Conservation (phyloP, 1,139 yeast genomes). For the Candida smagusa region DNA sequence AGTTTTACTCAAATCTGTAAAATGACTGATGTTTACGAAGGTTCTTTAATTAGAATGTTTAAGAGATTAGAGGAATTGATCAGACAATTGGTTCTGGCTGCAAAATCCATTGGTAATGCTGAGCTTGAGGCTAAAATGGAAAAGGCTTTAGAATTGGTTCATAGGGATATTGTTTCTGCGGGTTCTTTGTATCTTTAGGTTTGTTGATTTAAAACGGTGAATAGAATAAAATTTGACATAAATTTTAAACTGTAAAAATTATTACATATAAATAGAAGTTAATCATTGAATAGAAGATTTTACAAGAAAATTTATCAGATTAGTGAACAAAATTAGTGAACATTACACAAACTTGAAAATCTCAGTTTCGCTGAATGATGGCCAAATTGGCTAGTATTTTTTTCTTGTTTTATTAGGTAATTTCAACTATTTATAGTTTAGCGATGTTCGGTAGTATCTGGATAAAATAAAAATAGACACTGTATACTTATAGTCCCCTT, state of each 20-base stretch:
- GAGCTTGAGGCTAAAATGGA: conserved; percentile 89
- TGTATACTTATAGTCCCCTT: too few relatives aligned
- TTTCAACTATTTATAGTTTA: too few relatives aligned
- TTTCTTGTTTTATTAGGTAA: too few relatives aligned
- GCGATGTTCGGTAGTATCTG: too few relatives aligned
- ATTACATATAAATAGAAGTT: not conserved
- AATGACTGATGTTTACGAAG: conserved; percentile 98
- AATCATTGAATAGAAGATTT: too few relatives aligned
- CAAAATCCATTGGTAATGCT: conserved; percentile 87
- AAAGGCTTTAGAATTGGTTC: conserved; percentile 76
- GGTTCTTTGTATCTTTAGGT: conserved; percentile 75
- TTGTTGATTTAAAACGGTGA: conserved; percentile 2
- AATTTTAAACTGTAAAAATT: not conserved
- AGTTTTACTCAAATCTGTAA: conserved; percentile 94
- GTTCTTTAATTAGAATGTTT: conserved; percentile 90
- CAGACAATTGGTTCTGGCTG: conserved; percentile 85
- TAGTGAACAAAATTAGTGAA: too few relatives aligned
- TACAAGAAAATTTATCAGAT: too few relatives aligned
- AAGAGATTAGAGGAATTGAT: conserved; percentile 90
- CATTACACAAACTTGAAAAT: too few relatives aligned
- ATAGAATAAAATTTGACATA: too few relatives aligned
- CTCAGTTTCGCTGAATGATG: too few relatives aligned
- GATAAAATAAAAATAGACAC: too few relatives aligned
- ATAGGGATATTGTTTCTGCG: conserved; percentile 95
- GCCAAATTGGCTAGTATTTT: too few relatives aligned